Evolutionary conservation across 2,329 filamentous ascomycete species (phyloP).

Genomic region (Septoria linicola): DNA sequence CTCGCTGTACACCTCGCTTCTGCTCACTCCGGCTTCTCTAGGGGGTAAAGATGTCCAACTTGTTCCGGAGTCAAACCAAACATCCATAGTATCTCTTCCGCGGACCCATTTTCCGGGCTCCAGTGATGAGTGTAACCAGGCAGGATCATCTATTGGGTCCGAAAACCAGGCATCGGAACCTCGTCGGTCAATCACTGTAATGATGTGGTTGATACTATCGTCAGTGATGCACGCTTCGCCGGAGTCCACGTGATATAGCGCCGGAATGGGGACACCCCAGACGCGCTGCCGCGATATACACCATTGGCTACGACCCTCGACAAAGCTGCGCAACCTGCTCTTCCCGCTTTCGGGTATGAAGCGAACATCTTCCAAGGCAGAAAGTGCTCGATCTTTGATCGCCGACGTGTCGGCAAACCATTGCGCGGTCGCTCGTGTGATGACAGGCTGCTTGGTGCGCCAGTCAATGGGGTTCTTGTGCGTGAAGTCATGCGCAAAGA

Average conservation of each 20-base stretch:
- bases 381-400: conserved; percentile 73
- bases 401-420: conserved; percentile 93
- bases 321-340: conserved; percentile 76
- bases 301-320: conserved; percentile 89
- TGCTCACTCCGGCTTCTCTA: conserved; percentile 41
- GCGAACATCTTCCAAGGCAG: conserved; percentile 66
- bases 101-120: conserved; percentile 61
- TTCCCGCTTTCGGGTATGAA: conserved; percentile 78
- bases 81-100: conserved; percentile 95
- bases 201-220: conserved; percentile 80
- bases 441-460: conserved; percentile 89
- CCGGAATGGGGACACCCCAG: conserved; percentile 96
- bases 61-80: conserved; percentile 98
- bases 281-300: conserved; percentile 94
- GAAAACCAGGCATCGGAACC: conserved; percentile 96
- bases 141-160: conserved; percentile 69
- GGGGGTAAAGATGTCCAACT: conserved; percentile 69
- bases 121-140: conserved; percentile 72
- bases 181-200: conserved; percentile 70
- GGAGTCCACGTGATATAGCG: conserved; percentile 68
- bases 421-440: conserved; percentile 88
- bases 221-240: conserved; percentile 71
- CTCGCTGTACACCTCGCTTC: conserved; percentile 86
- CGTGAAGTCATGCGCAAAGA: conserved; percentile 67
- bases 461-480: conserved; percentile 99